Conservation (phyloP, 306 rosid genomes). For the Hylodesmum podocarpum region DNA sequence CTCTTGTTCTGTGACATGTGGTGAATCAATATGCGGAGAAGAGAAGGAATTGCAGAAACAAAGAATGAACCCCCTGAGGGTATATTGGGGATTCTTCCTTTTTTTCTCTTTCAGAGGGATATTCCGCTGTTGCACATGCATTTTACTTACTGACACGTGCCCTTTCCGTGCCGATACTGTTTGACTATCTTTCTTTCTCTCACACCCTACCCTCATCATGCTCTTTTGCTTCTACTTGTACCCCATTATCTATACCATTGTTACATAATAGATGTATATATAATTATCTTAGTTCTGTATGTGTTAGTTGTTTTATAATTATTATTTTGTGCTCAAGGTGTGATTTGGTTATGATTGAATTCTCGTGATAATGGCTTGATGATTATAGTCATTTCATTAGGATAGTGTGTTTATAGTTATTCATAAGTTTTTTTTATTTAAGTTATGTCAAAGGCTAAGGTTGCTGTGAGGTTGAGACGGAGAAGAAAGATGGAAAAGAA, state of each 20-base stretch:
- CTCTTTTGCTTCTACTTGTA: neutral
- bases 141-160: constrained; percentile 29
- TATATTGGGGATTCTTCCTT: constrained; percentile 17
- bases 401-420: no score
- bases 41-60: neutral
- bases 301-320: neutral
- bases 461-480: no score
- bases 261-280: neutral
- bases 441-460: no score
- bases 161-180: neutral
- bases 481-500: no score
- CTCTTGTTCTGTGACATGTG: constrained; percentile 31
- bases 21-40: neutral
- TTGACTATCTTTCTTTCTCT: neutral
- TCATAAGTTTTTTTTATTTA: no score
- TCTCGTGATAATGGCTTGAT: no score
- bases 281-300: neutral
- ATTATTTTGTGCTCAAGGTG: no score
- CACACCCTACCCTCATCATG: neutral
- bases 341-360: no score
- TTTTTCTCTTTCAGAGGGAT: neutral
- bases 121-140: constrained; percentile 25
- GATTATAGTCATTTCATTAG: no score
- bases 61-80: constrained; percentile 26
- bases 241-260: neutral